Evolutionary conservation across 2,329 filamentous ascomycete species (phyloP), one percentile per base, ranked within the genome.

Genomic region (Fusarium domesticum): DNA sequence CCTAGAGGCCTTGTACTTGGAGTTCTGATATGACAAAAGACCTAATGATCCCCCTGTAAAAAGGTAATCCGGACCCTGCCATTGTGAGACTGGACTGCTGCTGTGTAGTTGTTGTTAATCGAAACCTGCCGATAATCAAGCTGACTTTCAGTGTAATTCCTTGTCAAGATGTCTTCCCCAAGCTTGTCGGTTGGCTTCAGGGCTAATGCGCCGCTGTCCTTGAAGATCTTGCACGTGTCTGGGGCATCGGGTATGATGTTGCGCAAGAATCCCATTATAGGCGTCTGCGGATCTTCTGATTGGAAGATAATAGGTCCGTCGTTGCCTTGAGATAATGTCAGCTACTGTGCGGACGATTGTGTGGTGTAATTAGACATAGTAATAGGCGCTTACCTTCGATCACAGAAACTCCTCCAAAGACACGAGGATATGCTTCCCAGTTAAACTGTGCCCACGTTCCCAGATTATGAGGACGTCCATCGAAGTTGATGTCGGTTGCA

Each of bases 161-260:
- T 44, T 8, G 50, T 56, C n/a, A 16, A 17, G 30, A 36, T 7
- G 5, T 56, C 53, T 7, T 56, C 43, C 2, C 53, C 47, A 12
- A 48, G 34, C 23, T 56, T 56, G 11, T 56, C 50, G 2, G 53
- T 56, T 16, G 50, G 53, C 23, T 56, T 56, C 18, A 56, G 19
- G 1, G 42, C 47, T 6, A 35, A 15, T 5, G 34, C 45, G 6
- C 44, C 42, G 6, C 50, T 51, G 19, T 46, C 50, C 28, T 56
- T 56, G 2, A 32, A 17, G 3, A 18, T 18, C 10, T 18, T 43
- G n/a, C 50, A 56, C 18, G 45, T 28, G 5, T 38, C 30, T 1
- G 53, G 53, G 10, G 53, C 50, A 14, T n/a, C 11, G 3, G 40
- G 32, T 3, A 56, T 38, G 20, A 56, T 39, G 20, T 56, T 38